A percentile compares a stretch with the other conserved stretches of the same genome.
These are phyloP conservation scores for Karstenula rhodostoma DNA, from an alignment of 2,329 filamentous ascomycete species.

Conservation along the genomic window DNA sequence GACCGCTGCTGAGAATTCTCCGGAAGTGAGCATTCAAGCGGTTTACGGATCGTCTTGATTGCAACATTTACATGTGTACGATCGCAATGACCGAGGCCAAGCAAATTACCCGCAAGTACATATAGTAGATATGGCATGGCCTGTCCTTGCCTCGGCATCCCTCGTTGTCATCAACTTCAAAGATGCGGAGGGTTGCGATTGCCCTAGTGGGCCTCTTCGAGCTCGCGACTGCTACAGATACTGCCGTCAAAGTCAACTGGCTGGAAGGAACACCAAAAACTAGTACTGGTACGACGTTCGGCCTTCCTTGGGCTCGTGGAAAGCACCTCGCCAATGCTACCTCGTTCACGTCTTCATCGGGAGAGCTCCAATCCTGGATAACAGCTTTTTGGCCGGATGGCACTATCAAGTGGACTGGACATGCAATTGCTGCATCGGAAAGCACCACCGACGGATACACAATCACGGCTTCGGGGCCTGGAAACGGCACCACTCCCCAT, in stretches of 20 bases:
- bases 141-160: not conserved
- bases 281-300: constrained; percentile 49
- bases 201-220: constrained; percentile 11
- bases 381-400: constrained; percentile 68
- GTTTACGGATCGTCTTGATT: constrained; percentile 1
- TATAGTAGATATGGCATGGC: constrained; percentile 3
- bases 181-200: constrained; percentile 13
- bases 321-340: constrained; percentile 49
- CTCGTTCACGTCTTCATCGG: constrained; percentile 41
- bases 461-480: constrained; percentile 45
- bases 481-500: constrained; percentile 23
- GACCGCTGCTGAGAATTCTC: not conserved
- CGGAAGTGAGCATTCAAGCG: not conserved
- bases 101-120: constrained; percentile 13
- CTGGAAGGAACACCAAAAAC: constrained; percentile 35
- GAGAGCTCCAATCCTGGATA: constrained; percentile 62
- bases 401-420: constrained; percentile 69
- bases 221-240: not conserved
- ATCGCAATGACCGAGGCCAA: constrained; percentile 4
- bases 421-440: constrained; percentile 60
- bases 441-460: constrained; percentile 55
- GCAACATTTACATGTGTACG: not conserved
- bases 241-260: constrained; percentile 42
- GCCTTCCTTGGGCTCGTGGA: constrained; percentile 51
- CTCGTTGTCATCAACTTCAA: not conserved